Evolutionary conservation across 331 rosid species (phyloP), one percentile per base, ranked within the genome.

Genomic region (Ulmus americana): DNA sequence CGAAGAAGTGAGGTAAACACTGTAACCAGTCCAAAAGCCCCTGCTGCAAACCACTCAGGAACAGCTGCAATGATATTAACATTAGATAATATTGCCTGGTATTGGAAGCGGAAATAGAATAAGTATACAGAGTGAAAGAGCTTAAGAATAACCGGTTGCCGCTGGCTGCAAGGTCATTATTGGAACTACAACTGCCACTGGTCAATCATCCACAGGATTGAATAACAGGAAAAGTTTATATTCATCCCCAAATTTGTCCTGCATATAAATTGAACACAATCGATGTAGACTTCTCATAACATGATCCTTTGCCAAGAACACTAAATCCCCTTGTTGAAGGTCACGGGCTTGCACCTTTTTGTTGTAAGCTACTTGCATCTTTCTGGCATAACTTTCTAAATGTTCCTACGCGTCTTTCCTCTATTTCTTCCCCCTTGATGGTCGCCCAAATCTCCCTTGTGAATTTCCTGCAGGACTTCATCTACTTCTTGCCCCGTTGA

Each of bases 201-300:
- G 99, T 75, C 83, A 83, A 79, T 94, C 99, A 66, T 94, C 99
- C 91, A 90, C 97, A 1, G 99, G 99, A 81, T 94, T 84, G 71
- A 90, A 64, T 71, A 94, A 69, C 78, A 94, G 87, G 77, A 94
- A 94, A 76, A 94, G 86, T 78, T 78, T 94, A 74, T 82, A 94
- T 59, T 81, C 82, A 72, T 94, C 85, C 62, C 96, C 92, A 74
- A 90, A 94, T 48, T 80, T 84, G 71, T 94, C 96, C 99, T 94
- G 56, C 42, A 43, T 15, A 77, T 5, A 45, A 58, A 46, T 15
- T 20, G 22, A 20, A 20, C 22, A 20, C 1, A 20, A 20, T 20
- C 22, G 1, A 20, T 20, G 22, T 18, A 18, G 22, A 20, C 22
- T 20, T 20, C 22, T 20, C 22, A 20, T 20, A 20, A 20, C 22